Evolutionary conservation across 176 grass and related monocot genomes (phyloP).

Genomic region (Metroxylon sagu): DNA sequence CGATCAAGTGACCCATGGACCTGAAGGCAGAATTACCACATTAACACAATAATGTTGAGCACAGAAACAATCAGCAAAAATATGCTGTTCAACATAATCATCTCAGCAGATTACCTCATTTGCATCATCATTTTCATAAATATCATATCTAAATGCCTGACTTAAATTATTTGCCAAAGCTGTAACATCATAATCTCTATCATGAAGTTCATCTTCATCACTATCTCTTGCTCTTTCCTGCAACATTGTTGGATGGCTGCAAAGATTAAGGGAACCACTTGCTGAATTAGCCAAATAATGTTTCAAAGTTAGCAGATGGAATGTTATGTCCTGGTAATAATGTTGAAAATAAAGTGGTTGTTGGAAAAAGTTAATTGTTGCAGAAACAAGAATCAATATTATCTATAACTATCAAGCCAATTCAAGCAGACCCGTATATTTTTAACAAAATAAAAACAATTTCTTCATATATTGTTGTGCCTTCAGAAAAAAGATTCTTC

Average conservation of each 20-base stretch:
- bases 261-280: no score
- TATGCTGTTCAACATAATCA: not conserved
- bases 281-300: no score
- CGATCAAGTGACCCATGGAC: slow-evolving; percentile 10
- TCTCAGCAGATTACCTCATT: slow-evolving; percentile 2
- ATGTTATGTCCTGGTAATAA: no score
- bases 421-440: no score
- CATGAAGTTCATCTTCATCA: slow-evolving; percentile 19
- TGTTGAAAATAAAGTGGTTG: no score
- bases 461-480: no score
- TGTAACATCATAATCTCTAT: slow-evolving; percentile 10
- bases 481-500: no score
- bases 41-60: not conserved
- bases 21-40: slow-evolving; percentile 3
- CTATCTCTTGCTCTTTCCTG: slow-evolving; percentile 26
- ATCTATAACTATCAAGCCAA: no score
- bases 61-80: not conserved
- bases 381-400: no score
- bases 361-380: no score
- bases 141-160: slow-evolving; percentile 4
- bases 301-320: no score
- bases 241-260: not conserved
- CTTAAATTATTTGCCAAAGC: slow-evolving; percentile 13
- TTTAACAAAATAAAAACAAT: no score
- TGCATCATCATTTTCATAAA: not conserved